Evolutionary conservation across 2,329 filamentous ascomycete species (phyloP), one percentile per base, ranked within the genome.

Genomic region (Neobulgaria alba): DNA sequence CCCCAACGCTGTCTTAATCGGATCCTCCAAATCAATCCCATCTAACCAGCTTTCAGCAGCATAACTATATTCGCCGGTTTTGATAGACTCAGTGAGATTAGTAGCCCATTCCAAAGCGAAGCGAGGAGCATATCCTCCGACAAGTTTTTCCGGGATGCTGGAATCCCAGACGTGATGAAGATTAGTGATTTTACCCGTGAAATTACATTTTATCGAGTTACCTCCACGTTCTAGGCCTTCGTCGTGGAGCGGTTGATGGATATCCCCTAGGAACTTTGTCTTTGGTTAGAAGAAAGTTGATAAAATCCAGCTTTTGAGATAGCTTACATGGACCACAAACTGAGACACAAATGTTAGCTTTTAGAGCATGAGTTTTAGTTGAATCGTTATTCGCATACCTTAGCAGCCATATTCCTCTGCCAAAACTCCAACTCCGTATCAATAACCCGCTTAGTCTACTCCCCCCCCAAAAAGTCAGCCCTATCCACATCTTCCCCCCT

Each of bases 201-300:
- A 86, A 7, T 63, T 66, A 2, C 86, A 82, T 10, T 67, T 58
- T 49, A 86, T 81, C 12, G 72, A 72, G 52, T 87, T 87, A 0
- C 82, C 82, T 38, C 82, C 82, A 29, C 72, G 65, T 2, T 70
- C 68, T 8, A 80, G 72, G 42, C 81, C 68, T 61, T 82, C 79
- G 41, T 74, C 74, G 57, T 83, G 79, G 43, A 83, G 64, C 20
- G 79, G 79, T 62, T 83, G 77, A 59, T 84, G 79, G 45, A 83
- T 73, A 59, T 85, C 82, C 39, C 78, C 77, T 39, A 85, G 62
- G 56, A 85, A 85, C 61, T 85, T 75, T 48, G 33, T 31, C n/a
- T 32, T 30, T 12, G 10, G 14, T 10, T 18, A 21, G 17, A 21
- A 32, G 12, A 40, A 35, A 39, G 12, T n/a, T n/a, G n/a, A n/a